A percentile compares a stretch with the other conserved stretches of the same genome.
These are phyloP conservation scores for Sungouiozyma ichnusensis DNA, from an alignment of 805 yeast species.

Conservation along the genomic window DNA sequence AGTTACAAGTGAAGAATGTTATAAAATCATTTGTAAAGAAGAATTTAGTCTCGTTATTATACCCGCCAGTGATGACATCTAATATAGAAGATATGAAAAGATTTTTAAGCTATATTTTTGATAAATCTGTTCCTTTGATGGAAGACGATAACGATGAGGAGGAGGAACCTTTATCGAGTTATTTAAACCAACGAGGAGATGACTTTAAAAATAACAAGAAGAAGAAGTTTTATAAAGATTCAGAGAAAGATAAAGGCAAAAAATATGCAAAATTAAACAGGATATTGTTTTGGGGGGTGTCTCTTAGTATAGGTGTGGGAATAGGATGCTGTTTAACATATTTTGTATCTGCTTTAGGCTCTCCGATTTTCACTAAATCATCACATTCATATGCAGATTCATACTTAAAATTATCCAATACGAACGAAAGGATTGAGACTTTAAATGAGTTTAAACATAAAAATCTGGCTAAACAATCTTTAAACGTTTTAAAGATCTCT, in stretches of 20 bases:
- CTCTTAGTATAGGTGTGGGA: slow-evolving; percentile 25
- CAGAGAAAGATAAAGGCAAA: not conserved
- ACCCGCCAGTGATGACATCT: slow-evolving; percentile 17
- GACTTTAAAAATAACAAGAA: slow-evolving; percentile 1
- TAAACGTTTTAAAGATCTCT: slow-evolving; percentile 1
- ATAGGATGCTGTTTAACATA: slow-evolving; percentile 19
- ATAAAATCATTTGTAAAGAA: slow-evolving; percentile 15
- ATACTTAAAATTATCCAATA: not conserved
- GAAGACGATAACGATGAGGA: slow-evolving; percentile 3
- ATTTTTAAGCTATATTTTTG: slow-evolving; percentile 8
- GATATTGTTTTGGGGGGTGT: slow-evolving; percentile 18
- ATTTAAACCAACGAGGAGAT: not conserved
- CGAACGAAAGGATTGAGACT: not conserved
- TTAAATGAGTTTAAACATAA: not conserved
- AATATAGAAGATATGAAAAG: slow-evolving; percentile 16
- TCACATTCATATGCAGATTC: not conserved
- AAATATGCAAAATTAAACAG: slow-evolving; percentile 1
- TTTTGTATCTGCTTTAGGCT: not conserved
- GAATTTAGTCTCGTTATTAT: slow-evolving; percentile 14
- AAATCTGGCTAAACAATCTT: not conserved
- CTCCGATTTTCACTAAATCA: not conserved
- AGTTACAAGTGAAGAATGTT: slow-evolving; percentile 18
- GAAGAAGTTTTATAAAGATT: not conserved
- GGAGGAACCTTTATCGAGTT: not conserved
- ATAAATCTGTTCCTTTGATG: not conserved